Percentiles rank a stretch among this genome's conserved stretches.
phyloP scores from a whole-genome alignment of 1,284 basidiomycete genomes.

The Ustilago trichophora region DNA sequence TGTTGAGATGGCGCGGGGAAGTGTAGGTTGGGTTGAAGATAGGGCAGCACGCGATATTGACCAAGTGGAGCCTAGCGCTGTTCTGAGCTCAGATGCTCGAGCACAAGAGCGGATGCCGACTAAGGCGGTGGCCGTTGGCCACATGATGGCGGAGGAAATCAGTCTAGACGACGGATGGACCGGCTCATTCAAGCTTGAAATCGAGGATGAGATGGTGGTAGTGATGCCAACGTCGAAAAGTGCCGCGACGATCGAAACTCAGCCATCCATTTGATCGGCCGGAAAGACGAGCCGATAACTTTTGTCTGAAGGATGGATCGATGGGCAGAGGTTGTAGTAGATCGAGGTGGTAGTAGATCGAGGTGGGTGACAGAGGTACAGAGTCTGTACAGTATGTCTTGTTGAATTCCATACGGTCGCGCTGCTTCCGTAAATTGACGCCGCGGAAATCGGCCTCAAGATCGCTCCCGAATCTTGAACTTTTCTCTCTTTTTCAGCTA shows the following conservation, averaged over 20 bases:
- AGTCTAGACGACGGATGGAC: neutral
- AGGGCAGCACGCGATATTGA: conserved; percentile 13
- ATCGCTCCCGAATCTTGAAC: too few species aligned
- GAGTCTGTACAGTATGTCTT: too few species aligned
- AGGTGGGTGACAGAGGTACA: too few species aligned
- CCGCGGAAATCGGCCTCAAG: too few species aligned
- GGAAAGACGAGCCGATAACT: neutral
- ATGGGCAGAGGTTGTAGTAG: too few species aligned
- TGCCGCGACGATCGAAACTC: neutral
- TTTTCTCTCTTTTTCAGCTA: too few species aligned
- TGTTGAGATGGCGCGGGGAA: neutral
- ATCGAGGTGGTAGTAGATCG: too few species aligned
- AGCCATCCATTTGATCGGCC: conserved; percentile 5
- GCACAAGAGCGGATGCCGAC: conserved; percentile 31
- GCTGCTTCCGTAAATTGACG: too few species aligned
- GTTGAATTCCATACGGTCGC: too few species aligned
- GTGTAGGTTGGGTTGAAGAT: neutral
- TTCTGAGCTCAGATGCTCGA: conserved; percentile 10
- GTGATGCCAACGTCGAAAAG: neutral
- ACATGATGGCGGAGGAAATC: conserved; percentile 14
- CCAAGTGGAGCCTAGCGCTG: conserved; percentile 2
- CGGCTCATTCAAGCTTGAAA: conserved; percentile 1
- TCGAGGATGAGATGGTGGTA: neutral
- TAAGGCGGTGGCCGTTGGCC: conserved; percentile 27
- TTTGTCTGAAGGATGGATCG: neutral